Base-by-base conservation (phyloP, 441 rosid species). In the Gossypium davidsonii region DNA sequence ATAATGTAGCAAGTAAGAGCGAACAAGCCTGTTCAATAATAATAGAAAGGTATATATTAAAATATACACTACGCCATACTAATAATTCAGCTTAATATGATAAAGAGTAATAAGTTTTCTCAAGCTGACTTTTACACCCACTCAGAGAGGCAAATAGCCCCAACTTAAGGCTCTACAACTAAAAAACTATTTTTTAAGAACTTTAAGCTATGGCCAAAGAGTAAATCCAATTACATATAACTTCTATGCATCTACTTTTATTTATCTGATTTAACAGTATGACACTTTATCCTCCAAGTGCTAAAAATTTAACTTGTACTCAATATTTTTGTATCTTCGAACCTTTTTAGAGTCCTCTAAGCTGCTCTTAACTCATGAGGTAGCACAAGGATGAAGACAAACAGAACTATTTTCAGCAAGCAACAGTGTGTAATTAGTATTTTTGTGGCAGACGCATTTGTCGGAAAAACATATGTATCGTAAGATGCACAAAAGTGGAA, bases 1-100 rank as follows among this genome's bases (percentile, higher is more conserved):
- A 76, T 91, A 91, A 79, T 94, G 97, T 76, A 91, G 79, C 71
- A 94, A 83, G 84, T 92, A 94, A 59, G 97, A 87, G 77, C 91
- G 91, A 28, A 94, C 90, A 78, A 94, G 90, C 82, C 98, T 94
- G 86, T 73, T 73, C 71, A 74, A 39, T 46, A 70, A 74, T 56
- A 80, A 25, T 28, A 10, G 68, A 58, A 75, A 55, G 5, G 18
- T 17, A 42, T 4, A 57, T 20, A 5, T 66, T 46, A 39, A 39
- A 39, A 39, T 39, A 39, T 39, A 9, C 46, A 39, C 46, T 39
- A 39, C 1, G 46, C 46, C 12, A 39, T 39, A 39, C 46, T 39
- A 39, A 39, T 39, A 9, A 39, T 39, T 39, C 48, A 14, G 17
- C 48, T 10, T 21, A 65, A 65, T 48, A 37, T 25, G 58, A n/a